phyloP scores from a whole-genome alignment of 345 rosid genomes.

The Kandelia obovata region DNA sequence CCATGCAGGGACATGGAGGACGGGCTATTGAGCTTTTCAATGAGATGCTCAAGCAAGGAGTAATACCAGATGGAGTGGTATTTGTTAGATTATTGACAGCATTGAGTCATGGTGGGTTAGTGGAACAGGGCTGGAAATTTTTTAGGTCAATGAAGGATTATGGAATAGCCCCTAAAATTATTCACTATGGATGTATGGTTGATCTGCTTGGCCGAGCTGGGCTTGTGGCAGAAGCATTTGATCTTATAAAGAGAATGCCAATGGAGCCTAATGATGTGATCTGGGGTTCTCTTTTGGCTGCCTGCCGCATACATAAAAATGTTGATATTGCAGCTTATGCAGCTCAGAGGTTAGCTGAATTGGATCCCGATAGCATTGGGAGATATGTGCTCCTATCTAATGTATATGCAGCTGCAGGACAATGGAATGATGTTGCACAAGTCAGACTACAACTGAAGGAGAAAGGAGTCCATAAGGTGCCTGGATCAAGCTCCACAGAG shows the following conservation, averaged over 20 bases:
- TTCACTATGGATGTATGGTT: constrained; percentile 74
- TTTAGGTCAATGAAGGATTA: constrained; percentile 57
- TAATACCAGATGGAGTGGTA: constrained; percentile 48
- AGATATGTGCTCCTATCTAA: constrained; percentile 53
- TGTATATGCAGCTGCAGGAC: constrained; percentile 55
- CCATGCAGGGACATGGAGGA: constrained; percentile 49
- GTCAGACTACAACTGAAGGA: constrained; percentile 56
- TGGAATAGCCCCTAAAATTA: constrained; percentile 42
- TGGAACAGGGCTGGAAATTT: constrained; percentile 47
- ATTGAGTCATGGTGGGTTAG: constrained; percentile 59
- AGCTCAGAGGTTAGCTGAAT: constrained; percentile 40
- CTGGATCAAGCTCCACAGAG: constrained; percentile 50
- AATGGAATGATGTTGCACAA: constrained; percentile 52
- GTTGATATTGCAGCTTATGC: constrained; percentile 49
- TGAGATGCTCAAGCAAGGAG: constrained; percentile 47
- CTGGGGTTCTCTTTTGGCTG: constrained; percentile 61
- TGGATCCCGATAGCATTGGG: constrained; percentile 43
- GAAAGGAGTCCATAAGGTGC: constrained; percentile 48
- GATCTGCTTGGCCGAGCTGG: constrained; percentile 73
- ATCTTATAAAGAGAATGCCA: constrained; percentile 50
- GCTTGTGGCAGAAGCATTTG: constrained; percentile 46
- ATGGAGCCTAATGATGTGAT: constrained; percentile 62
- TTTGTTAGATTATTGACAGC: constrained; percentile 57
- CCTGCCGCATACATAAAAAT: constrained; percentile 50
- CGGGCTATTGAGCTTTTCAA: constrained; percentile 46